A percentile compares a stretch with the other conserved stretches of the same genome.
Conservation (phyloP, 495 filamentous ascomycete genomes). For the Penicillium longicatenatum region DNA sequence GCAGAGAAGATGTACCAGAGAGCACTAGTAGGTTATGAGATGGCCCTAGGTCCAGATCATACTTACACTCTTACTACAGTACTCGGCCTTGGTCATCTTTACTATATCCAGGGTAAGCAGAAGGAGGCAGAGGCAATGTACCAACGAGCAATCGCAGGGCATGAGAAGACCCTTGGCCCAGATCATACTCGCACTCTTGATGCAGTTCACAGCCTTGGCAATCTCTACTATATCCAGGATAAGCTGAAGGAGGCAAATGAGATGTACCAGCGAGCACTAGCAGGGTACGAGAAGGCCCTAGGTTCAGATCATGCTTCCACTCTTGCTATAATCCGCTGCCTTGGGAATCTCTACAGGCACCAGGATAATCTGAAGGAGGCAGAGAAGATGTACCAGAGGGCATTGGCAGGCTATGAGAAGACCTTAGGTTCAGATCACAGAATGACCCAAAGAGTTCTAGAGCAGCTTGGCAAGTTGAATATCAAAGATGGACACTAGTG, state of each 20-base stretch:
- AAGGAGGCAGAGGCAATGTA: constrained; percentile 42
- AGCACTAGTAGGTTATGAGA: constrained; percentile 33
- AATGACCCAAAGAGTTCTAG: too few relatives aligned
- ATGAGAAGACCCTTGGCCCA: constrained; percentile 38
- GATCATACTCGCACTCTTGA: constrained; percentile 37
- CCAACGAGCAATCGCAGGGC: constrained; percentile 8
- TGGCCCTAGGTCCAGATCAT: constrained; percentile 31
- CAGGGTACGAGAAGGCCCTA: constrained; percentile 11
- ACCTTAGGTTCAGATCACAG: constrained; percentile 9
- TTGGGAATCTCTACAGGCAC: constrained; percentile 10
- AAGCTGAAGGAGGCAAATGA: constrained; percentile 27
- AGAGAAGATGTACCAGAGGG: constrained; percentile 15
- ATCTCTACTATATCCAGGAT: constrained; percentile 27
- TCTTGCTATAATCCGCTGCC: constrained; percentile 3
- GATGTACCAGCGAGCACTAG: constrained; percentile 17
- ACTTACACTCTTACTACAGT: constrained; percentile 31
- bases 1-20: constrained; percentile 29
- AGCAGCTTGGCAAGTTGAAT: constrained; percentile 12
- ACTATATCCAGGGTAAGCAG: constrained; percentile 36
- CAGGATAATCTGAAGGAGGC: constrained; percentile 12
- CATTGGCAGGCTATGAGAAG: constrained; percentile 13
- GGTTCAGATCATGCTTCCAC: constrained; percentile 12
- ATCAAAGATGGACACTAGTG: too few relatives aligned
- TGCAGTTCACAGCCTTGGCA: constrained; percentile 36
- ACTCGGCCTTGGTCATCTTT: constrained; percentile 41